Conservation (phyloP, 208 protist species). For the Trypanosoma brucei region DNA sequence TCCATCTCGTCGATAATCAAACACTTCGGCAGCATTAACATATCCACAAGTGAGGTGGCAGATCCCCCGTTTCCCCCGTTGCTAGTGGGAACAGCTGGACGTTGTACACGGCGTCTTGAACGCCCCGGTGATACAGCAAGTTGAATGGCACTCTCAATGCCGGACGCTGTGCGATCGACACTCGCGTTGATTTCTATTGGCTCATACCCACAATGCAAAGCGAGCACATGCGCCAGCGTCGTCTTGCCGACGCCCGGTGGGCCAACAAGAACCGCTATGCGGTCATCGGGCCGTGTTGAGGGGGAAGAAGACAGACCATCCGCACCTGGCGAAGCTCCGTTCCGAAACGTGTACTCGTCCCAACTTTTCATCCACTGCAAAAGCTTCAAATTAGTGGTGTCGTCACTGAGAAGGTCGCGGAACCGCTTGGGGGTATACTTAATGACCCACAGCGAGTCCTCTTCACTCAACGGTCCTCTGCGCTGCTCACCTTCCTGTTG, state of each 20-base stretch:
- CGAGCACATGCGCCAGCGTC: conserved; percentile 92
- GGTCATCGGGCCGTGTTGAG: conserved; percentile 45
- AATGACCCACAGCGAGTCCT: conserved; percentile 58
- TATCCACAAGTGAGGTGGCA: conserved; percentile 40
- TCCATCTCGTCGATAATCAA: conserved; percentile 91
- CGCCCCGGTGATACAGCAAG: conserved; percentile 40
- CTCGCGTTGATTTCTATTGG: conserved; percentile 95
- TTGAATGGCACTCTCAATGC: conserved; percentile 65
- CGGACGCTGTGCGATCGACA: conserved; percentile 74
- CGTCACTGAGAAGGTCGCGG: conserved; percentile 80
- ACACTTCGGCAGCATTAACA: conserved; percentile 69
- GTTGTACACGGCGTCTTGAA: conserved; percentile 8
- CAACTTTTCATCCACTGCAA: conserved; percentile 83
- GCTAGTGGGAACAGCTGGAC: background rate
- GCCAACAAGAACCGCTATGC: conserved; percentile 80
- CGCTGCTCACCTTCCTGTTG: conserved; percentile 1
- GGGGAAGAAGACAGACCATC: background rate
- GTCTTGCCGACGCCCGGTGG: conserved; percentile 96
- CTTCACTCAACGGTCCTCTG: background rate
- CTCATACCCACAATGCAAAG: conserved; percentile 91
- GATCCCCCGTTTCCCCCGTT: background rate
- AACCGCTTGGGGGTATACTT: conserved; percentile 72
- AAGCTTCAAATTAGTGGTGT: conserved; percentile 65
- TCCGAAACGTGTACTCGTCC: conserved; percentile 66
- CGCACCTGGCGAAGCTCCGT: background rate